Conservation (phyloP, 768 basidiomycete genomes). For the Lactarius evosmus region DNA sequence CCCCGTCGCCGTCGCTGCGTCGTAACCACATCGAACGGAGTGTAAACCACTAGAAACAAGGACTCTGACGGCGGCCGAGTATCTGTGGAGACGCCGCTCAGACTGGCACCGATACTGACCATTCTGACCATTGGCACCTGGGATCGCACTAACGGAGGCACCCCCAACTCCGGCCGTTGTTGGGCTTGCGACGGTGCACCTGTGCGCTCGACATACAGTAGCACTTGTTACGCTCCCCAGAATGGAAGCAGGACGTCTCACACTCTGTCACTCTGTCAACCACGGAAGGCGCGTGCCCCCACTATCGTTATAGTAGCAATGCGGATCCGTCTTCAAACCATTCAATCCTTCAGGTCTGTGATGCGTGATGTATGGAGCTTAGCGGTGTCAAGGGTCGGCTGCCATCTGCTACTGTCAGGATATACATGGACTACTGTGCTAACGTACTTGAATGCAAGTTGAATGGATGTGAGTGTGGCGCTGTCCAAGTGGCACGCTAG, state of each 20-base stretch:
- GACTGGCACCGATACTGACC: not conserved
- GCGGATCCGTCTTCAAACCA: not conserved
- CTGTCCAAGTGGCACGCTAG: not conserved
- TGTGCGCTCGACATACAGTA: not conserved
- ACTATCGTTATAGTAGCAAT: not conserved
- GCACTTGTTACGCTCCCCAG: not conserved
- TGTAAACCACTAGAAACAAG: not conserved
- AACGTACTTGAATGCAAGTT: not conserved
- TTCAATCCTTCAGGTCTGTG: not conserved
- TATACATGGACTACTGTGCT: not conserved
- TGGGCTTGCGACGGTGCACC: not conserved
- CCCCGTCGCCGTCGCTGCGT: not conserved
- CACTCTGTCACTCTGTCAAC: not conserved
- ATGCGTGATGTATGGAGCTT: not conserved
- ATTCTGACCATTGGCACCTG: too few relatives aligned
- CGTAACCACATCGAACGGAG: not conserved
- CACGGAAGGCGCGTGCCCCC: not conserved
- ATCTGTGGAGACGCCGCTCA: not conserved
- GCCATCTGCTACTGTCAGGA: not conserved
- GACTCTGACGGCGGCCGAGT: not conserved
- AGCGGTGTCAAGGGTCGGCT: not conserved
- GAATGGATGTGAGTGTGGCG: not conserved
- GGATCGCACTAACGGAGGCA: not conserved
- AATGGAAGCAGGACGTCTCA: not conserved
- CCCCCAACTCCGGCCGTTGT: not conserved